These are phyloP conservation scores for Ogataea nakhonphanomensis DNA, from an alignment of 805 yeast genomes.

Conservation along the genomic window DNA sequence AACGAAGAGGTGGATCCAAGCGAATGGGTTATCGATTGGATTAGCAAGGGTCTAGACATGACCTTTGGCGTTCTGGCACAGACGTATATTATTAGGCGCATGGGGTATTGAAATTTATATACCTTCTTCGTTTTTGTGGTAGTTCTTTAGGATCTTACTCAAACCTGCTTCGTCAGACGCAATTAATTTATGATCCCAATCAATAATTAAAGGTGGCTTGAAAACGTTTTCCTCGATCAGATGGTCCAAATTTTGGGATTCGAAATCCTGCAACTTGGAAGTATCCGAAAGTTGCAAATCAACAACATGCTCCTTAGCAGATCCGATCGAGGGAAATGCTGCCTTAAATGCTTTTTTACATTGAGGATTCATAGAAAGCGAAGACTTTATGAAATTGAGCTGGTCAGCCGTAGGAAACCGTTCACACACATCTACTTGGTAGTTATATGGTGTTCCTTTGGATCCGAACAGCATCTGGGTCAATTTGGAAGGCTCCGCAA, in stretches of 20 bases:
- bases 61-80: slow-evolving; percentile 88
- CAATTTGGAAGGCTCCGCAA: slow-evolving; percentile 3
- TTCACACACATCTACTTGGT: slow-evolving; percentile 23
- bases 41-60: slow-evolving; percentile 71
- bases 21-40: slow-evolving; percentile 79
- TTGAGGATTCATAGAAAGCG: slow-evolving; percentile 27
- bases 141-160: slow-evolving; percentile 40
- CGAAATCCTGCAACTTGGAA: slow-evolving; percentile 4
- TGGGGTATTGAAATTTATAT: slow-evolving; percentile 48
- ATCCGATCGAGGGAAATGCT: slow-evolving; percentile 30
- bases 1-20: slow-evolving; percentile 57
- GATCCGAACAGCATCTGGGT: slow-evolving; percentile 14
- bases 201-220: slow-evolving; percentile 51
- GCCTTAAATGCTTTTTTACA: slow-evolving; percentile 27
- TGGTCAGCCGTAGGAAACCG: slow-evolving; percentile 32
- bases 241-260: slow-evolving; percentile 19
- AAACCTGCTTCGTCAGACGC: slow-evolving; percentile 48
- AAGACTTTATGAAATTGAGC: slow-evolving; percentile 26
- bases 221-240: slow-evolving; percentile 26
- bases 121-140: slow-evolving; percentile 25
- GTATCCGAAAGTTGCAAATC: slow-evolving; percentile 22
- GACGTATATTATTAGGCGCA: slow-evolving; percentile 83
- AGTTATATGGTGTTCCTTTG: slow-evolving; percentile 20
- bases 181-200: slow-evolving; percentile 56
- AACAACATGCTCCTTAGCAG: slow-evolving; percentile 13